A percentile compares a stretch with the other conserved stretches of the same genome.
phyloP scores from a whole-genome alignment of 441 rosid genomes.

The Manihot esculenta region DNA sequence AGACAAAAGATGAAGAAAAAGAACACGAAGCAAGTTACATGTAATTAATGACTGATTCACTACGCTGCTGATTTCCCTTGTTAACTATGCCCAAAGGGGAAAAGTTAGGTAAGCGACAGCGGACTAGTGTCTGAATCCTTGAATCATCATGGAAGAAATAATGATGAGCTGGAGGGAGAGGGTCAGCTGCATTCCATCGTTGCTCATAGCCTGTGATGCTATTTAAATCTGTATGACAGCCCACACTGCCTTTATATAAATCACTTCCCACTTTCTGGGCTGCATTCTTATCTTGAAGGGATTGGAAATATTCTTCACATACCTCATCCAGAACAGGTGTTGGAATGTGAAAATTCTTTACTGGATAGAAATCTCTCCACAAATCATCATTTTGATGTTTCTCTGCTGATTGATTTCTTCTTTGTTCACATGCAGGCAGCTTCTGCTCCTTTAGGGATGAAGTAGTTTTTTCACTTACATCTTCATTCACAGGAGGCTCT shows the following conservation, averaged over 20 bases:
- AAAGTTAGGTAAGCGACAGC: slow-evolving; percentile 67
- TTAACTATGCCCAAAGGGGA: slow-evolving; percentile 46
- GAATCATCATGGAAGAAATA: slow-evolving; percentile 80
- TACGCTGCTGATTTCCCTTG: slow-evolving; percentile 36
- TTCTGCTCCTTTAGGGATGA: slow-evolving; percentile 27
- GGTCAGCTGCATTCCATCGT: slow-evolving; percentile 32
- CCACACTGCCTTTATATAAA: slow-evolving; percentile 18
- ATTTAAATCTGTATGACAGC: slow-evolving; percentile 18
- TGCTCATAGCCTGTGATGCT: slow-evolving; percentile 30
- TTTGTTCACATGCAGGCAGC: slow-evolving; percentile 32
- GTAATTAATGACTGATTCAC: slow-evolving; percentile 57
- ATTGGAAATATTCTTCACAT: slow-evolving; percentile 70
- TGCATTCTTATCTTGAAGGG: slow-evolving; percentile 39
- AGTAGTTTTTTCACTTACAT: slow-evolving; percentile 29
- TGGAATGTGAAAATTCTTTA: slow-evolving; percentile 38
- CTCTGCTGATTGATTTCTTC: slow-evolving; percentile 29
- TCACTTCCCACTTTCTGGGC: slow-evolving; percentile 32
- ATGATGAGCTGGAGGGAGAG: slow-evolving; percentile 67
- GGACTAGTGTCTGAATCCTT: slow-evolving; percentile 56
- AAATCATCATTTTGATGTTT: slow-evolving; percentile 43
- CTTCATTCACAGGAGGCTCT: slow-evolving; percentile 36
- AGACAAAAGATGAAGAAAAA: slow-evolving; percentile 16
- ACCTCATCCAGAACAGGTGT: slow-evolving; percentile 86
- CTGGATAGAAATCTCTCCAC: slow-evolving; percentile 67
- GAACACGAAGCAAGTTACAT: slow-evolving; percentile 40